A percentile compares a stretch with the other conserved stretches of the same genome.
Conservation (phyloP, 495 filamentous ascomycete genomes). For the Penicillium bovifimosum region DNA sequence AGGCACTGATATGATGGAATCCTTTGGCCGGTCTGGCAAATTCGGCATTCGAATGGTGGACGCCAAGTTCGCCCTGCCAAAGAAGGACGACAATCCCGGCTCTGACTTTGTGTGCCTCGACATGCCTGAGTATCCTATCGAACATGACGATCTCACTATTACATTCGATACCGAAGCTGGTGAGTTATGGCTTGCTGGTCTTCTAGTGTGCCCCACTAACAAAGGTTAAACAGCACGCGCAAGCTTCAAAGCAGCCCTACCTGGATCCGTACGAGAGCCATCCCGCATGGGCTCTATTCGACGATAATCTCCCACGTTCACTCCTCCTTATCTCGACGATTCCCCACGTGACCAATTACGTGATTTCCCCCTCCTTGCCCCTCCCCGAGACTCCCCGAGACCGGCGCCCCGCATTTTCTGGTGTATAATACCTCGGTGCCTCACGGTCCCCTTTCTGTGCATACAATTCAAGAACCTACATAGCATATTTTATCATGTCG, state of each 20-base stretch:
- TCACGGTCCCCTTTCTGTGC: constrained; percentile 12
- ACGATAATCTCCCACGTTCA: constrained; percentile 23
- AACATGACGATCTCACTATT: constrained; percentile 86
- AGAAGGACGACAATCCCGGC: constrained; percentile 50
- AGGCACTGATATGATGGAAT: constrained; percentile 73
- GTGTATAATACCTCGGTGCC: constrained; percentile 20
- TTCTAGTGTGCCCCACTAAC: constrained; percentile 5
- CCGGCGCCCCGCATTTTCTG: constrained; percentile 6
- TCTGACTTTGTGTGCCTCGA: constrained; percentile 75
- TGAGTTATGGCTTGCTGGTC: constrained; percentile 41
- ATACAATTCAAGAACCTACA: constrained; percentile 23
- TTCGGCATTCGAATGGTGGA: constrained; percentile 70
- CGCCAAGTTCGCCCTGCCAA: constrained; percentile 83
- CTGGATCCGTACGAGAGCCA: constrained; percentile 42
- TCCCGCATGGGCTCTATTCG: constrained; percentile 48
- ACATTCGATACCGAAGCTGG: constrained; percentile 72
- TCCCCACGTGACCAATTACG: constrained; percentile 23
- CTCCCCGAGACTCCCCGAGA: not conserved
- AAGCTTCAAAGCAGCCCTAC: constrained; percentile 40
- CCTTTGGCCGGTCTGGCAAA: constrained; percentile 59
- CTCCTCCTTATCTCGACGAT: not conserved
- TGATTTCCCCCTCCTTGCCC: constrained; percentile 9
- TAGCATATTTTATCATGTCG: constrained; percentile 27
- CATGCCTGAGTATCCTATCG: constrained; percentile 77
- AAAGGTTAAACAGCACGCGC: constrained; percentile 35